Base-by-base conservation (phyloP, 495 filamentous ascomycete species). In the Penicillium cinerascens region DNA sequence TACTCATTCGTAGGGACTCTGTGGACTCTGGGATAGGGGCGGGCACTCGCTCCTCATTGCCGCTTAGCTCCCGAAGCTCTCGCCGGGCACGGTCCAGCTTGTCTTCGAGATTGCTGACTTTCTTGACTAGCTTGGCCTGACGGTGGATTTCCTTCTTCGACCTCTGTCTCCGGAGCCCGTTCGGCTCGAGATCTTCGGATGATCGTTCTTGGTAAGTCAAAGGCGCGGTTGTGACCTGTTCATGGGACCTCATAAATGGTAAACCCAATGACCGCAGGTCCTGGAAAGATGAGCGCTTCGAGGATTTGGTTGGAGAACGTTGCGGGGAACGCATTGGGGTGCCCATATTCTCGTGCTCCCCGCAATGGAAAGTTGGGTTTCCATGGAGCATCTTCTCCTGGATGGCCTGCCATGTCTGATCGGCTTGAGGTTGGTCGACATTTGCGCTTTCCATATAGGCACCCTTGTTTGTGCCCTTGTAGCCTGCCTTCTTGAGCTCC, bases 21-120 rank as follows among this genome's bases (percentile, higher is more conserved):
- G 45, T 60, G 9, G 40, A 26, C 11, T 58, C 52, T n/a, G 49
- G 43, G 3, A 40, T 40, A 29, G 67, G 64, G 1, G 66, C 54
- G 18, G 66, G 55, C 33, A 64, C 8, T 7, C 65, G 66, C 35
- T 70, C 63, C 15, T 76, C 75, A 38, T 75, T 73, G 33, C 70
- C 71, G 13, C 77, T 58, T 11, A 78, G 69, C 3, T 76, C 67
- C 41, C 73, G 67, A n/a, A 87, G 73, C 59, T 88, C 77, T 17
- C 74, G 76, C 15, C 83, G 77, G 4, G 83, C 82, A 27, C 68
- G 66, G 11, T 80, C 67, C 3, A 87, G 71, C 63, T 87, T 86
- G 22, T 71, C 64, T 56, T 88, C 84, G 1, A 87, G 73, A 59
- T 87, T 78, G 60, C 82, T 87, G 43, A 87, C 83, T 36, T 77